Conservation (phyloP, 129 eudicot genomes). For the carrot (Daucus carota) region DNA sequence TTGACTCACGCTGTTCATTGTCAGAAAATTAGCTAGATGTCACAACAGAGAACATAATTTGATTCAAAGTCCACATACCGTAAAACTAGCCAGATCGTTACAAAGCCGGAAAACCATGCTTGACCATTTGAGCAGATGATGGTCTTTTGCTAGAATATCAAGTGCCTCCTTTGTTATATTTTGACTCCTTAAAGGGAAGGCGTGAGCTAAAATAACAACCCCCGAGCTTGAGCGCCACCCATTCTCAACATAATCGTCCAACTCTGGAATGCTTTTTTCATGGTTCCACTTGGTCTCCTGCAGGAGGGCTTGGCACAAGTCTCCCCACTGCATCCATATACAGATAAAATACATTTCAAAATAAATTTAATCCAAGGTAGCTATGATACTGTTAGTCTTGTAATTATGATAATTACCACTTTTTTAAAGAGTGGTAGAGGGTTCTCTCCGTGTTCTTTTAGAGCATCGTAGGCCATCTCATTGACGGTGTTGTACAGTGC, state of each 20-base stretch:
- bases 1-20: background rate
- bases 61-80: conserved; percentile 12
- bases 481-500: conserved; percentile 29
- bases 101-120: conserved; percentile 36
- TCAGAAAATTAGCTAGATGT: background rate
- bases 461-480: conserved; percentile 26
- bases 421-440: background rate
- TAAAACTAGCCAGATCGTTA: conserved; percentile 30
- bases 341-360: background rate
- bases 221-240: conserved; percentile 19
- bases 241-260: conserved; percentile 20
- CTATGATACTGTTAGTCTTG: background rate
- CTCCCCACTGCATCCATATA: conserved; percentile 11
- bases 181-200: conserved; percentile 13
- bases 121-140: conserved; percentile 39
- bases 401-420: background rate
- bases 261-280: conserved; percentile 4
- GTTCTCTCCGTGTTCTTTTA: conserved; percentile 23
- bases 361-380: background rate
- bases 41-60: background rate
- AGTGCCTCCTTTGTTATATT: conserved; percentile 10
- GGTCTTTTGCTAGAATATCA: conserved; percentile 12
- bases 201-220: conserved; percentile 18
- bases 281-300: conserved; percentile 36
- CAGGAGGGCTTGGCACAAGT: conserved; percentile 26